These are phyloP conservation scores for Zoysia japonica DNA, from an alignment of 176 grass and related monocot genomes.

Conservation along the genomic window DNA sequence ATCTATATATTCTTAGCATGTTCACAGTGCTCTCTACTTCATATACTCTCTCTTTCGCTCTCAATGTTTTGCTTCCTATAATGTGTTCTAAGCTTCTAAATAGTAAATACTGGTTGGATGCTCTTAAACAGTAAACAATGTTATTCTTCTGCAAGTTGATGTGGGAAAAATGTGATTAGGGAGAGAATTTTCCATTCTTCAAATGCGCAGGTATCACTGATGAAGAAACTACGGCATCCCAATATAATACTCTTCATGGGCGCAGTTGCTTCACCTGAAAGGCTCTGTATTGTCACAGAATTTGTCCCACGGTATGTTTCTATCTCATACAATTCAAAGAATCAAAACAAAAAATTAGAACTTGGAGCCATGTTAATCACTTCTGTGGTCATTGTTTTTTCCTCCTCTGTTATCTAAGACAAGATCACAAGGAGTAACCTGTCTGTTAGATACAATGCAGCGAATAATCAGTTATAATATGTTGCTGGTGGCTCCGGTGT, in stretches of 20 bases:
- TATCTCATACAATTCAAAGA: slow-evolving; percentile 13
- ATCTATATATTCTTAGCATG: slow-evolving; percentile 8
- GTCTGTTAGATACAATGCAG: background rate
- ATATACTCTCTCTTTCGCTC: too few relatives aligned
- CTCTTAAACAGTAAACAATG: too few relatives aligned
- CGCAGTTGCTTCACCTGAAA: slow-evolving; percentile 69
- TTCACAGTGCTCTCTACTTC: background rate
- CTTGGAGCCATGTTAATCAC: background rate
- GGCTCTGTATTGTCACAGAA: slow-evolving; percentile 89
- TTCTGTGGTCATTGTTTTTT: slow-evolving; percentile 33
- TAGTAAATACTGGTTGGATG: too few relatives aligned
- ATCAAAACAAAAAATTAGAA: background rate
- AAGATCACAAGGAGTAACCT: background rate
- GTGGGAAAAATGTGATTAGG: too few relatives aligned
- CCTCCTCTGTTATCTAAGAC: background rate
- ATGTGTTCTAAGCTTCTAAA: too few relatives aligned
- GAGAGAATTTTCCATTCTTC: background rate
- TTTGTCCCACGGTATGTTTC: slow-evolving; percentile 72
- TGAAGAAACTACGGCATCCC: slow-evolving; percentile 94
- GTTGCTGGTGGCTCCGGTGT: too few relatives aligned
- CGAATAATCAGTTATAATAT: too few relatives aligned
- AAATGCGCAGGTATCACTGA: slow-evolving; percentile 69
- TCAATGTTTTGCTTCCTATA: too few relatives aligned
- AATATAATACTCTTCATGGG: slow-evolving; percentile 98
- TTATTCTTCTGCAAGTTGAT: too few relatives aligned